phyloP scores from a whole-genome alignment of 2,329 filamentous ascomycete species.

The Claviceps sorghi region DNA sequence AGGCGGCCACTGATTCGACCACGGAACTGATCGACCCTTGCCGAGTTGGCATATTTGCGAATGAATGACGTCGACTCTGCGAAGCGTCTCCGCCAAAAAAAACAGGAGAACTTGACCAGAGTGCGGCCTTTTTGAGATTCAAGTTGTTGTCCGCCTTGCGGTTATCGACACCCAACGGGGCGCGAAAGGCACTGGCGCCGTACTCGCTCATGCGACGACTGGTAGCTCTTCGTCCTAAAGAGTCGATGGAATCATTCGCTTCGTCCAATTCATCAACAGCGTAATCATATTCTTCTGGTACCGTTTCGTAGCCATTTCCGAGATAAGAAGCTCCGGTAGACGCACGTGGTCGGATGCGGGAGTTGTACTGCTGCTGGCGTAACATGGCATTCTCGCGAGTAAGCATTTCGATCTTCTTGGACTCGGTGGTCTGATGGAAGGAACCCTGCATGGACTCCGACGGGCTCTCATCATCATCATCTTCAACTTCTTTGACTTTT shows the following conservation, averaged over 20 bases:
- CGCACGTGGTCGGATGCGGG: constrained; percentile 41
- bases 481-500: constrained; percentile 57
- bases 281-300: constrained; percentile 53
- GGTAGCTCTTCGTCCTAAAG: constrained; percentile 31
- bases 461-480: constrained; percentile 47
- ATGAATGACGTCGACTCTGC: constrained; percentile 67
- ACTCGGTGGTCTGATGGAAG: constrained; percentile 39
- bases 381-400: constrained; percentile 48
- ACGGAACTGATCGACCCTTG: constrained; percentile 50
- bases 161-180: constrained; percentile 40
- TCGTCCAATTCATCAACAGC: constrained; percentile 62
- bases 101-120: constrained; percentile 58
- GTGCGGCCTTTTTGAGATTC: constrained; percentile 46
- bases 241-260: constrained; percentile 33
- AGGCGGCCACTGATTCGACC: constrained; percentile 32
- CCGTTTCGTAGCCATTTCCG: constrained; percentile 41
- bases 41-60: constrained; percentile 53
- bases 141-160: constrained; percentile 46
- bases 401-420: constrained; percentile 49
- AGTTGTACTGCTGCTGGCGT: constrained; percentile 32
- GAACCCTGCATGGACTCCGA: constrained; percentile 34
- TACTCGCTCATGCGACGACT: constrained; percentile 44
- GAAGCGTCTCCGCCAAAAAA: constrained; percentile 50
- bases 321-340: constrained; percentile 41
- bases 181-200: constrained; percentile 30